These are phyloP conservation scores for Magnolia kwangsiensis DNA, from an alignment of 164 flowering plant species.

Conservation along the genomic window DNA sequence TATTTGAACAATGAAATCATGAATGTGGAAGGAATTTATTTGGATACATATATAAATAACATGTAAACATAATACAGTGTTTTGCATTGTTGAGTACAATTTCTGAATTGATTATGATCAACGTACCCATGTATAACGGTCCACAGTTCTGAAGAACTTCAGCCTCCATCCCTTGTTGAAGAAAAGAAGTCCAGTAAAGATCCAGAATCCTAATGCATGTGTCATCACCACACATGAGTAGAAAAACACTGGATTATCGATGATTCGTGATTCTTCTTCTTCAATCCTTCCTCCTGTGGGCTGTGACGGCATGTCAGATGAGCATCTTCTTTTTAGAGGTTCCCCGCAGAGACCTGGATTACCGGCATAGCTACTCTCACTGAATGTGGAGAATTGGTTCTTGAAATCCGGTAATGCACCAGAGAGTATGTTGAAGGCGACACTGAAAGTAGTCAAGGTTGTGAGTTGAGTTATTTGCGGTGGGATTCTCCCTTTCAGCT, in stretches of 20 bases:
- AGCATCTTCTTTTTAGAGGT: neutral
- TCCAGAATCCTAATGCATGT: conserved; percentile 3
- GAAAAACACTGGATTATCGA: conserved; percentile 3
- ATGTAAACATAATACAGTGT: too few relatives aligned
- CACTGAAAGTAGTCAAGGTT: neutral
- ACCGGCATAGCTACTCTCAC: neutral
- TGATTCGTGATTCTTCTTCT: neutral
- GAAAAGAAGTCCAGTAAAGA: neutral
- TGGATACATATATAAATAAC: too few relatives aligned
- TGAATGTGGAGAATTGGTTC: conserved; percentile 2
- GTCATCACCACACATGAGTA: neutral
- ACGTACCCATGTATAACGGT: neutral
- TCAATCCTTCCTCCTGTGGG: neutral
- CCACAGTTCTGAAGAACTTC: neutral
- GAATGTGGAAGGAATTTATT: too few relatives aligned
- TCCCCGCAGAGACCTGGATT: conserved; percentile 3
- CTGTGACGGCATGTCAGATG: neutral
- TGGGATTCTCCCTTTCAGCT: neutral
- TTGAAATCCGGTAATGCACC: neutral
- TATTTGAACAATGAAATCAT: too few relatives aligned
- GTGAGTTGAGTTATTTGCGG: neutral
- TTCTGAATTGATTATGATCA: too few relatives aligned
- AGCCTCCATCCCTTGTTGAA: neutral
- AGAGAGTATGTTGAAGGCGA: conserved; percentile 4
- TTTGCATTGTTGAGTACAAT: too few relatives aligned